Conservation (phyloP, 2,329 filamentous ascomycete genomes). For the Cordyceps farinosa region DNA sequence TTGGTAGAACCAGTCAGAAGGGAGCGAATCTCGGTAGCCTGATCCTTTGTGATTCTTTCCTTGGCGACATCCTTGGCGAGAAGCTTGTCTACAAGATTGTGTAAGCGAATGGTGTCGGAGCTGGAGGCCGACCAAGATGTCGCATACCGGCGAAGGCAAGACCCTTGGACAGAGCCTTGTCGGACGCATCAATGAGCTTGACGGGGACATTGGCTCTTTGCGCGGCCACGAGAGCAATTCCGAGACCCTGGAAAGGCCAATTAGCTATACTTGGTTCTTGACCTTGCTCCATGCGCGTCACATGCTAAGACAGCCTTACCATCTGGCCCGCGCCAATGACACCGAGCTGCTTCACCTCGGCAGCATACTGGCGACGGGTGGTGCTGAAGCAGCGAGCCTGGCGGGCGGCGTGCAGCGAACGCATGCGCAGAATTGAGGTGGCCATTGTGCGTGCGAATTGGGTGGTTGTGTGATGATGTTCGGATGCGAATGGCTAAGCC, state of each 20-base stretch:
- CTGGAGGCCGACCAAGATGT: not conserved
- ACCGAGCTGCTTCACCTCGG: constrained; percentile 80
- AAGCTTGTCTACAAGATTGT: constrained; percentile 66
- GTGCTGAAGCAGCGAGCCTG: constrained; percentile 65
- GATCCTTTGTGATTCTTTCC: constrained; percentile 74
- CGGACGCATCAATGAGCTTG: constrained; percentile 77
- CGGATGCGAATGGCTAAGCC: constrained; percentile 13
- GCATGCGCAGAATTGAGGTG: constrained; percentile 37
- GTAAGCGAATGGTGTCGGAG: not conserved
- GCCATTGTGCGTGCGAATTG: constrained; percentile 34
- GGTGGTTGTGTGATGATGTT: constrained; percentile 10
- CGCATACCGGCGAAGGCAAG: constrained; percentile 77
- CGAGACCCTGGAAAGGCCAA: constrained; percentile 65
- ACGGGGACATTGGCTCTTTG: constrained; percentile 81
- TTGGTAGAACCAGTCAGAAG: constrained; percentile 67
- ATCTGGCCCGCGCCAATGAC: constrained; percentile 96
- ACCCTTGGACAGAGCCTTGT: constrained; percentile 83
- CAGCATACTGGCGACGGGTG: constrained; percentile 54
- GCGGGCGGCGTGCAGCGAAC: constrained; percentile 33
- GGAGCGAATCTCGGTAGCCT: constrained; percentile 69
- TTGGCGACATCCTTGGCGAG: constrained; percentile 91
- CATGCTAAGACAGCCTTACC: constrained; percentile 54
- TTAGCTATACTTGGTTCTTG: constrained; percentile 21
- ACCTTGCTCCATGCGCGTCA: constrained; percentile 26
- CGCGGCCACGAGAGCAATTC: constrained; percentile 91